Evolutionary conservation across 2,329 filamentous ascomycete species (phyloP), one percentile per base, ranked within the genome.

Genomic region (Sordariomycetes sp.): DNA sequence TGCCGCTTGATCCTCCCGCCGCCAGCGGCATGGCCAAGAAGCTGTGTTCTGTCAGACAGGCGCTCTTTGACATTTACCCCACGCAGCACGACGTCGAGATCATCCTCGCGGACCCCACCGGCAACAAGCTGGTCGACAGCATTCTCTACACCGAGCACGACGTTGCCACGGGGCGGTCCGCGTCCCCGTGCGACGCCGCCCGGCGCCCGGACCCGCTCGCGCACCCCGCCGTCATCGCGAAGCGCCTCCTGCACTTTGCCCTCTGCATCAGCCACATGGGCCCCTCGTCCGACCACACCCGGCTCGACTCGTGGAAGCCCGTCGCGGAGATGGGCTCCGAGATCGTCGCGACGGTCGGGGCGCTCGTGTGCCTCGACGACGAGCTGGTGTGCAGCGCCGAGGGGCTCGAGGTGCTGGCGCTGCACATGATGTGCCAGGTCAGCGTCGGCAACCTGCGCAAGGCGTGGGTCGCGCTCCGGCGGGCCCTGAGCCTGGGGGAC

Each of bases 391-490:
- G 75, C 24, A 78, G 74, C 3, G 64, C 77, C 1, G 79, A 83
- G 64, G 80, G 79, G 1, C 64, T 83, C 1, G 77, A 82, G 65
- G 77, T 76, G 55, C 67, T 84, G 0, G 64, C 76, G 24, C 65
- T 84, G 0, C 70, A 79, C 43, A 71, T 72, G 20, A 65, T 78
- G 57, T 80, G 76, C 62, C 76, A 81, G 57, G 70, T 72, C 43
- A 81, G 82, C 59, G 72, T 71, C 0, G 81, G 81, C 1, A 80
- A 80, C 52, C 68, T 82, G 2, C 75, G 79, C 24, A 77, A 78
- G 52, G 71, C 79, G 2, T 85, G 80, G 80, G 66, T 84, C 24
- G 72, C 70, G 7, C 73, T 72, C 24, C 76, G 80, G 0, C 71
- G 78, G 5, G 77, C 77, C 4, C 66, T 83, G 37, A 74, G 71